These are phyloP conservation scores for Cryptomeria japonica DNA, from an alignment of 75 land plant species.

Conservation along the genomic window DNA sequence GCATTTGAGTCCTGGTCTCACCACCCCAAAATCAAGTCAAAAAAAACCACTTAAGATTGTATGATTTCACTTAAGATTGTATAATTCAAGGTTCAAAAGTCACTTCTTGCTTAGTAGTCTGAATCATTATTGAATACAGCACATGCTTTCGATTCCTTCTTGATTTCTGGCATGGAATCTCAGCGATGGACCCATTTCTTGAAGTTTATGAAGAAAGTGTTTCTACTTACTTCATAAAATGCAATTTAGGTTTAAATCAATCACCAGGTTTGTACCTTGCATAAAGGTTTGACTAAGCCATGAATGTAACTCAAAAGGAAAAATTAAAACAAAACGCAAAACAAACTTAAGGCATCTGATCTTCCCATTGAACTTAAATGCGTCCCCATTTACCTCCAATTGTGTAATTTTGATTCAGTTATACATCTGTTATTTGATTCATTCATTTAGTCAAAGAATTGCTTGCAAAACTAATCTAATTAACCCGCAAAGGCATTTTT, in stretches of 20 bases:
- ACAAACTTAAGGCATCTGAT: too few relatives aligned
- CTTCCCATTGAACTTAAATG: neutral
- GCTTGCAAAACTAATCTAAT: neutral
- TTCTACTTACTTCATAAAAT: too few relatives aligned
- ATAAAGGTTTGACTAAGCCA: neutral
- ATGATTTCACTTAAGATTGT: neutral
- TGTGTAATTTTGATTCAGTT: too few relatives aligned
- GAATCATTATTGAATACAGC: too few relatives aligned
- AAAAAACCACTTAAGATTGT: neutral
- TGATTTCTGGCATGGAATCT: too few relatives aligned
- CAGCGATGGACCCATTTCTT: too few relatives aligned
- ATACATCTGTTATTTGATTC: neutral
- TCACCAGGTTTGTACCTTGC: neutral
- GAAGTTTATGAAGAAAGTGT: too few relatives aligned
- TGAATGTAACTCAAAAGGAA: neutral
- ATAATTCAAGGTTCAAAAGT: neutral
- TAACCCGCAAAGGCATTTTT: neutral
- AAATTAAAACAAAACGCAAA: neutral
- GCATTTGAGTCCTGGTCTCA: neutral
- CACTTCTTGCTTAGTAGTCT: neutral
- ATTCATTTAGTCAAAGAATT: neutral
- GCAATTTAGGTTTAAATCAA: too few relatives aligned
- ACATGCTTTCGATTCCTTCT: neutral
- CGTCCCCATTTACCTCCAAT: neutral
- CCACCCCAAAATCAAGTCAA: neutral